Evolutionary conservation across 345 rosid genomes (phyloP).

Genomic region (Cardiospermum halicacabum): DNA sequence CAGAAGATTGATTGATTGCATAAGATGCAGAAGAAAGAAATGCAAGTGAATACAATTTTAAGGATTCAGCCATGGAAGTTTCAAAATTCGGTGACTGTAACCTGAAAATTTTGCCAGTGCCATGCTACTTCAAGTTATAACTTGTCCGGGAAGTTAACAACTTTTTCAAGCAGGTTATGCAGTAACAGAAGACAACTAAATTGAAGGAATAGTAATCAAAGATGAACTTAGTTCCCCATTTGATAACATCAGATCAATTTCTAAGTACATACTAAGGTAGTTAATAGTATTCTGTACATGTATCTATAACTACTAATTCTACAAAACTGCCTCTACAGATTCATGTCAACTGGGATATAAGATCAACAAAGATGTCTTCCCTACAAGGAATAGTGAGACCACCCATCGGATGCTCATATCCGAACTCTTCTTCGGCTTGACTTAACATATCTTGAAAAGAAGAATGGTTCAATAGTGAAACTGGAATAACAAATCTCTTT

Average conservation of each 20-base stretch:
- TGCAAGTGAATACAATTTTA: no score
- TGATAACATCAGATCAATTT: neutral
- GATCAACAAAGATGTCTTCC: conserved; percentile 25
- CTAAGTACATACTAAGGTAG: neutral
- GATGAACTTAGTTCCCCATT: neutral
- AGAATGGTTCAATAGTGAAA: conserved; percentile 32
- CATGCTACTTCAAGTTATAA: no score
- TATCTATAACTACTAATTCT: no score
- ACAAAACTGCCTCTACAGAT: neutral
- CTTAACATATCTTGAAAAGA: conserved; percentile 30
- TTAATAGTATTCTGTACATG: neutral
- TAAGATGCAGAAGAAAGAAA: no score
- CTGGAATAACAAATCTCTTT: conserved; percentile 29
- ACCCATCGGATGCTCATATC: conserved; percentile 35
- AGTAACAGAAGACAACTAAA: no score
- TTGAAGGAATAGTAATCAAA: neutral
- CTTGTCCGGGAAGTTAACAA: no score
- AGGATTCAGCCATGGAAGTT: no score
- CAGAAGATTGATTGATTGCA: no score
- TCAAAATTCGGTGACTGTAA: no score
- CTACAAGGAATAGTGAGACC: conserved; percentile 35
- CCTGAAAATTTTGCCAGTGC: no score
- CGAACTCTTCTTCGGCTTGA: conserved; percentile 33
- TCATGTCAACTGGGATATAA: conserved; percentile 21
- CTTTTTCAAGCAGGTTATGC: no score